Evolutionary conservation across 1,139 yeast genomes (phyloP).

Genomic region (Pneumocystis canis): DNA sequence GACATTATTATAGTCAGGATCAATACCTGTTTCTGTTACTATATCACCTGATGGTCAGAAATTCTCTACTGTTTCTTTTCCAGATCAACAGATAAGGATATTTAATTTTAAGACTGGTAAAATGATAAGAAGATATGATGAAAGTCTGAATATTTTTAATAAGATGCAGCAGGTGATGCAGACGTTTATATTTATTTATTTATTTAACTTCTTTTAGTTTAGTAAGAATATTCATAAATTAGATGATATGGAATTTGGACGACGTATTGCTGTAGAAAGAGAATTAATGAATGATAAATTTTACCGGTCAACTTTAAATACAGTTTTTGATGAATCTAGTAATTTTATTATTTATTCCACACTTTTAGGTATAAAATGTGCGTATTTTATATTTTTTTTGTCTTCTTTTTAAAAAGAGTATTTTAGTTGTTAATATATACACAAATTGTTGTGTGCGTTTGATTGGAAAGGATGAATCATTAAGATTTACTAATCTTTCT

Average conservation of each 20-base stretch:
- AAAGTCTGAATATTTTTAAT: slow-evolving; percentile 20
- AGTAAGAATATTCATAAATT: slow-evolving; percentile 19
- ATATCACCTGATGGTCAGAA: slow-evolving; percentile 22
- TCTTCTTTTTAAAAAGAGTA: background rate
- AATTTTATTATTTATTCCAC: slow-evolving; percentile 27
- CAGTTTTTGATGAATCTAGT: slow-evolving; percentile 28
- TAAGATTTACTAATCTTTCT: slow-evolving; percentile 22
- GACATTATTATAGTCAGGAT: slow-evolving; percentile 16
- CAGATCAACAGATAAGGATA: slow-evolving; percentile 26
- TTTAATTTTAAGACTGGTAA: slow-evolving; percentile 29
- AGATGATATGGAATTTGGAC: slow-evolving; percentile 22
- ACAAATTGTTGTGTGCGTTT: slow-evolving; percentile 22
- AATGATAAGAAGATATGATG: slow-evolving; percentile 26
- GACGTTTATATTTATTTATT: background rate
- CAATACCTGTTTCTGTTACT: slow-evolving; percentile 19
- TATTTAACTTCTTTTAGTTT: slow-evolving; percentile 2
- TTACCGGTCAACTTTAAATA: slow-evolving; percentile 12
- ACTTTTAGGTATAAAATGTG: slow-evolving; percentile 25
- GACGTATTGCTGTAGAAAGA: slow-evolving; percentile 23
- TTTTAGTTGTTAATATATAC: slow-evolving; percentile 22
- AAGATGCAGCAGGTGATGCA: slow-evolving; percentile 19
- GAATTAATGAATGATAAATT: slow-evolving; percentile 18
- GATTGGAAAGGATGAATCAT: slow-evolving; percentile 27
- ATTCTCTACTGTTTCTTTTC: slow-evolving; percentile 23
- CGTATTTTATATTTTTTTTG: background rate